A percentile compares a stretch with the other conserved stretches of the same genome.
Evolutionary conservation across 345 rosid genomes (phyloP).

Genomic region (Eucalyptus sp.): DNA sequence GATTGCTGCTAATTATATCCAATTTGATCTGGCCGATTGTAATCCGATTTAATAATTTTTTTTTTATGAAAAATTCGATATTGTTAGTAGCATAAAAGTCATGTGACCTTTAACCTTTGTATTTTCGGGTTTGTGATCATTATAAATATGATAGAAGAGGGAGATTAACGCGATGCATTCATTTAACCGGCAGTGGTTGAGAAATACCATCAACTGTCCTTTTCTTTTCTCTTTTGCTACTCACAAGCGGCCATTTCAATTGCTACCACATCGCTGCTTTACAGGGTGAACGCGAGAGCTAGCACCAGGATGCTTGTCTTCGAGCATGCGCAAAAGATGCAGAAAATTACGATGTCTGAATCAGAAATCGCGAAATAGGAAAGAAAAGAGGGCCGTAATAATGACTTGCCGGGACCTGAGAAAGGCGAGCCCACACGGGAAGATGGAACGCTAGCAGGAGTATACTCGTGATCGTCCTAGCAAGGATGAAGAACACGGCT

Average conservation of each 20-base stretch:
- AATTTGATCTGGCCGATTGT: not conserved
- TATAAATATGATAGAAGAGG: not conserved
- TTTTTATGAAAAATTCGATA: not conserved
- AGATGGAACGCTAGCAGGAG: not conserved
- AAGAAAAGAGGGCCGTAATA: not conserved
- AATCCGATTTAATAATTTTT: not conserved
- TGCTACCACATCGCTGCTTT: not conserved
- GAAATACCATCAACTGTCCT: not conserved
- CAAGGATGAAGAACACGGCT: not conserved
- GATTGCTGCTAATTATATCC: not conserved
- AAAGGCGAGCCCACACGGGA: not conserved
- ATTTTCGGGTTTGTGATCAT: not conserved
- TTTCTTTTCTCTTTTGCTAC: not conserved
- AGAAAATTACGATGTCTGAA: not conserved
- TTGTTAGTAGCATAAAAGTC: not conserved
- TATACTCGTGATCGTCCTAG: not conserved
- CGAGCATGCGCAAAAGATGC: not conserved
- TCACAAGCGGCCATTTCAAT: not conserved
- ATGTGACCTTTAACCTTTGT: not conserved
- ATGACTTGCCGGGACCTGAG: not conserved
- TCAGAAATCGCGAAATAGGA: not conserved
- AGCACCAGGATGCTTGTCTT: not conserved
- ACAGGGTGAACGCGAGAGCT: not conserved
- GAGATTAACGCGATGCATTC: not conserved
- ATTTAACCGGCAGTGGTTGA: not conserved